Percentiles rank a stretch among this genome's conserved stretches.
These are phyloP conservation scores for Solanum okadae DNA, from an alignment of 257 asterid species.

Conservation along the genomic window DNA sequence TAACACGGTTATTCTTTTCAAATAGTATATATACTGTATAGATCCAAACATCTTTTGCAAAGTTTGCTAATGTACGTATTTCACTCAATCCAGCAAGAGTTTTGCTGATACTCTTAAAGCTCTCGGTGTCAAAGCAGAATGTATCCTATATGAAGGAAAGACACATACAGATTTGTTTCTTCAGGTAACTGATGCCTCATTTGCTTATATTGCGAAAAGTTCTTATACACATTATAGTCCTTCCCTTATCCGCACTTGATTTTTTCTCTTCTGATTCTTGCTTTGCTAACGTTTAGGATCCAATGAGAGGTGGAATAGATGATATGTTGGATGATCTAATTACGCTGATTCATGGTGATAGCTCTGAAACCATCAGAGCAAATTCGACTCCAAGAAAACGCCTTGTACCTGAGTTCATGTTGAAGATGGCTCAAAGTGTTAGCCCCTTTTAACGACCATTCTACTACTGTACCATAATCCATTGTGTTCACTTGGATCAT, in stretches of 20 bases:
- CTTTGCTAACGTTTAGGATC: constrained; percentile 48
- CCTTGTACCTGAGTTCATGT: constrained; percentile 88
- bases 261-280: not conserved
- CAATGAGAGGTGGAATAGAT: constrained; percentile 94
- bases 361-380: constrained; percentile 51
- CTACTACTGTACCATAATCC: not conserved
- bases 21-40: not conserved
- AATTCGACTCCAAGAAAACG: constrained; percentile 64
- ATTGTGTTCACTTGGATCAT: not conserved
- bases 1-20: not conserved
- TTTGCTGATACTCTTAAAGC: constrained; percentile 69
- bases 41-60: not conserved
- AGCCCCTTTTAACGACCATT: constrained; percentile 52
- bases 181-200: constrained; percentile 42
- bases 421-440: constrained; percentile 50
- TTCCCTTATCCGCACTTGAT: not conserved
- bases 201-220: not conserved
- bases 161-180: constrained; percentile 91
- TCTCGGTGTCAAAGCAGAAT: constrained; percentile 72
- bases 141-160: constrained; percentile 80
- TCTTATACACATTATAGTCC: not conserved
- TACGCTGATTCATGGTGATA: constrained; percentile 57
- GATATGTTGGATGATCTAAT: constrained; percentile 68
- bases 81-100: constrained; percentile 37
- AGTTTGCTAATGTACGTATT: not conserved